Evolutionary conservation across 192 early-diverging fungal species (phyloP), one percentile per base, ranked within the genome.

Genomic region (Coemansia sp.): DNA sequence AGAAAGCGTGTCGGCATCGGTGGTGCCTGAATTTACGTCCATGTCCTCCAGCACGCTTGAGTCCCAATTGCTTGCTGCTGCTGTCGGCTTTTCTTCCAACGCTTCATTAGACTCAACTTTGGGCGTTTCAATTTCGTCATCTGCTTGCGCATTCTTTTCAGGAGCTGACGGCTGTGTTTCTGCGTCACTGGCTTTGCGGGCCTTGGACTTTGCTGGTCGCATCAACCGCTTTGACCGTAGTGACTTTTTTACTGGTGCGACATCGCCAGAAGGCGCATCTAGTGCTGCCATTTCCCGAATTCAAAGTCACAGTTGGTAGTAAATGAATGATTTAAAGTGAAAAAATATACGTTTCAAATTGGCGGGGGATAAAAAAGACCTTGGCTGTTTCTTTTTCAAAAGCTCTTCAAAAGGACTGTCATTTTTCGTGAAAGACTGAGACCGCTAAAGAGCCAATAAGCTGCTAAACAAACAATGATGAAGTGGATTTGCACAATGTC

Each of bases 211-310:
- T 16, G 55, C 74, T 10, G 74, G 74, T 1, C 74, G 74, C 74
- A 77, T 77, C 14, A 77, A 66, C 17, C 74, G 62, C 53, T 77
- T 77, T 5, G 63, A 69, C 38, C 74, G 58, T 20, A 70, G 67
- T 30, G 67, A 77, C 41, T 77, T 77, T 37, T 76, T 69, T n/a
- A 36, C 57, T 17, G 53, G 60, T 17, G 40, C 23, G 1, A 37
- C 20, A 20, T 39, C 36, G 53, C 41, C 34, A 50, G 20, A 18
- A 11, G 67, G 18, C 26, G 56, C 23, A 51, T 71, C 69, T 53
- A 64, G 6, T n/a, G 58, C 53, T 7, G 69, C 48, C 69, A 71
- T 71, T 60, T 34, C 37, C 11, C 37, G 37, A 47, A 40, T 26
- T 26, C 23, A 26, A 26, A 26, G 23, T 26, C 23, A 26, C 23